Evolutionary conservation across 495 filamentous ascomycete species (phyloP).

Genomic region (Trichoderma asperelloides): DNA sequence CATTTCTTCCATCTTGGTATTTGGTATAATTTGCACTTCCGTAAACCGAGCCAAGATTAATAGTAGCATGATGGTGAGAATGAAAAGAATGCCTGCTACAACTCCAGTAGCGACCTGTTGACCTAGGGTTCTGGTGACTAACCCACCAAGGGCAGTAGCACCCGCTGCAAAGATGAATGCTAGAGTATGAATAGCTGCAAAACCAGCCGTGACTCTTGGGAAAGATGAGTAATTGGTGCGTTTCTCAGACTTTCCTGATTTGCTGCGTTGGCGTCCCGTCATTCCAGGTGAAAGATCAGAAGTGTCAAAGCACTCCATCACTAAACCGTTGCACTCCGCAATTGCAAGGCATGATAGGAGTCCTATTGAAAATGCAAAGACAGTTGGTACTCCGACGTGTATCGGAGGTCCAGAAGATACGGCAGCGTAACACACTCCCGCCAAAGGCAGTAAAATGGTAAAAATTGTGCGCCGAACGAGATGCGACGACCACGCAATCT

Average conservation of each 20-base stretch:
- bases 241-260: constrained; percentile 39
- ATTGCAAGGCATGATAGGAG: constrained; percentile 64
- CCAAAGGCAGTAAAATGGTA: constrained; percentile 52
- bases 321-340: constrained; percentile 63
- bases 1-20: constrained; percentile 42
- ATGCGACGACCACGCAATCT: constrained; percentile 56
- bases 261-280: constrained; percentile 44
- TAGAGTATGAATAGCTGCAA: constrained; percentile 57
- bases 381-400: constrained; percentile 51
- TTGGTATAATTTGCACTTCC: constrained; percentile 56
- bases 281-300: constrained; percentile 58
- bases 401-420: constrained; percentile 48
- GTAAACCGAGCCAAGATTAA: constrained; percentile 52
- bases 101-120: constrained; percentile 55
- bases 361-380: constrained; percentile 57
- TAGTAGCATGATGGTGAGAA: constrained; percentile 53
- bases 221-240: constrained; percentile 59
- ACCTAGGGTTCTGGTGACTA: constrained; percentile 51
- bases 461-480: constrained; percentile 59
- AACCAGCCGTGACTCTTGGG: constrained; percentile 61
- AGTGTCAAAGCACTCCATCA: constrained; percentile 76
- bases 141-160: constrained; percentile 53
- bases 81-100: constrained; percentile 51
- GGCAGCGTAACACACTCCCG: constrained; percentile 55
- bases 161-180: constrained; percentile 57